Evolutionary conservation across 768 basidiomycete species (phyloP).

Genomic region (Lactarius deliciosus): DNA sequence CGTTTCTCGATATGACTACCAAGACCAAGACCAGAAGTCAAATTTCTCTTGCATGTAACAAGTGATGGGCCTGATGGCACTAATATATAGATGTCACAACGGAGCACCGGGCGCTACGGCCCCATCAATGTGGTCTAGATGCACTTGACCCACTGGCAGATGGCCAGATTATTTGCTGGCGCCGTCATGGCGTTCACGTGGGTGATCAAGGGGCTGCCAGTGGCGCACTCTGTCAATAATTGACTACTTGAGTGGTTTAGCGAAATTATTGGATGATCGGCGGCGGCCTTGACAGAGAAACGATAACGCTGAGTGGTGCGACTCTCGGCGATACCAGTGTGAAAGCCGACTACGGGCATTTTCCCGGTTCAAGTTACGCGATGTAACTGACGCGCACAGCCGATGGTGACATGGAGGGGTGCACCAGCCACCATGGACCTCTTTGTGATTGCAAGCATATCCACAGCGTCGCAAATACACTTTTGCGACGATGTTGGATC

Average conservation of each 20-base stretch:
- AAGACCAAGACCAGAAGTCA: neutral
- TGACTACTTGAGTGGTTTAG: too few relatives aligned
- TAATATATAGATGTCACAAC: neutral
- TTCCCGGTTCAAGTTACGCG: too few relatives aligned
- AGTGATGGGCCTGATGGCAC: neutral
- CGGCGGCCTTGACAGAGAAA: neutral
- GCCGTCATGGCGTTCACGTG: too few relatives aligned
- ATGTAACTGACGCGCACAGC: neutral
- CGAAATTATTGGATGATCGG: too few relatives aligned
- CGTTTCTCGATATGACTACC: neutral
- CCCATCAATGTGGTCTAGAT: neutral
- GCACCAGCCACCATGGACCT: neutral
- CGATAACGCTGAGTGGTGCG: neutral
- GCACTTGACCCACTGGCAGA: neutral
- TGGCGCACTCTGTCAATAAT: neutral
- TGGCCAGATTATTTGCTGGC: too few relatives aligned
- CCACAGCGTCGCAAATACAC: neutral
- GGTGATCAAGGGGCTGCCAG: too few relatives aligned
- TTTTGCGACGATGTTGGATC: neutral
- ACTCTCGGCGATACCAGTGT: neutral
- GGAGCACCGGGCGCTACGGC: neutral
- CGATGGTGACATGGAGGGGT: neutral
- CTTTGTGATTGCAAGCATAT: neutral
- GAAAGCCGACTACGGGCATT: neutral
- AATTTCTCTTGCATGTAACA: neutral